Base-by-base conservation (phyloP, 768 basidiomycete genomes). In the Pleurotus djamor region DNA sequence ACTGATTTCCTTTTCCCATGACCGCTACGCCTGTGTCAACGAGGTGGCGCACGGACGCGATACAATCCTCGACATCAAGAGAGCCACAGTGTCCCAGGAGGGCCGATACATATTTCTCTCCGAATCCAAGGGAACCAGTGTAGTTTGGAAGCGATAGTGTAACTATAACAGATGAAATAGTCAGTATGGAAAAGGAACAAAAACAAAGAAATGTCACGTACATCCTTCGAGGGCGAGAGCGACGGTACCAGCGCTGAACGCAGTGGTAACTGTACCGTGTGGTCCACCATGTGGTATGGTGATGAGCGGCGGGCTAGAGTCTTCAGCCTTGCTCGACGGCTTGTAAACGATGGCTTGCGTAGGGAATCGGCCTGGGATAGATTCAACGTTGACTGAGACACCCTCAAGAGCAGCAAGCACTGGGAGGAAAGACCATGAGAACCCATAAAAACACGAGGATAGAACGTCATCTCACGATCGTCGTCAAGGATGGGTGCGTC, bases 31-130 rank as follows among this genome's bases (percentile, higher is more conserved):
- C 82, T 4, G 79, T 68, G 10, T 71, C 65, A 35, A 85, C 71
- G 47, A 90, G 78, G 60, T 85, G 75, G 17, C 74, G 67, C 2
- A 80, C 77, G 1, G 84, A 77, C 5, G 78, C 81, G 14, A 87
- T 79, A 60, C 85, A 87, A 52, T 89, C 88, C 43, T 78, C 75
- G 12, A 91, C 84, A 61, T 91, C 89, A 7, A 88, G 76, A 1
- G 76, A 71, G 10, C 89, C 89, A 35, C 87, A 87, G 41, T 77
- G 71, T 0, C 87, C 88, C 0, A 85, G 61, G 10, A 91, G 70
- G 2, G 71, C 72, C 50, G 77, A 79, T 36, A 89, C 73, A n/a
- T 77, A 78, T n/a, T 69, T 74, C 61, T 91, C 83, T 0, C 89
- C 89, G 58, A 76, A 89, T 3, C 89, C 89, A 34, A 79, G 69